Percentiles rank a stretch among this genome's conserved stretches.
Evolutionary conservation across 202 grass and related monocot species (phyloP).

Genomic region (Zizania palustris): DNA sequence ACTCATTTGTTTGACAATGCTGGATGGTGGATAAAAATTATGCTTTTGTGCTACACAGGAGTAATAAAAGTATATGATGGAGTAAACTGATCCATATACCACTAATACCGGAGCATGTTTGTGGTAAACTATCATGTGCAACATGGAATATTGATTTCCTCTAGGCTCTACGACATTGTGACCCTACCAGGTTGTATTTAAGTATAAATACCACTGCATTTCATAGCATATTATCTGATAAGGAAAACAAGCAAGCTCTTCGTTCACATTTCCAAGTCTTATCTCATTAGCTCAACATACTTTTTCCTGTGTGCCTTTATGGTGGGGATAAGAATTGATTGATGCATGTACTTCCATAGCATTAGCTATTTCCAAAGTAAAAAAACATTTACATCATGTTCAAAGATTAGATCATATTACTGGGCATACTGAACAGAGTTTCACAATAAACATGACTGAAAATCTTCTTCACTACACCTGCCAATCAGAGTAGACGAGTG

Average conservation of each 20-base stretch:
- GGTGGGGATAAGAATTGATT: background rate
- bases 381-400: constrained; percentile 18
- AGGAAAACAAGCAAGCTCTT: constrained; percentile 2
- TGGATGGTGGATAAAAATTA: background rate
- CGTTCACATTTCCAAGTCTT: background rate
- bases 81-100: constrained; percentile 1
- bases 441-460: constrained; percentile 6
- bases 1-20: constrained; percentile 7
- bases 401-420: constrained; percentile 18
- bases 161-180: background rate
- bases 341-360: constrained; percentile 16
- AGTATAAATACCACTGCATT: constrained; percentile 1
- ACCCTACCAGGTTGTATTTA: constrained; percentile 7
- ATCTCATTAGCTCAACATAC: background rate
- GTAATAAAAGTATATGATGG: constrained; percentile 10
- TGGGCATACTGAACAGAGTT: background rate
- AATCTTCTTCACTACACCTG: constrained; percentile 54
- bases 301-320: background rate
- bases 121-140: background rate
- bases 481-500: constrained; percentile 92
- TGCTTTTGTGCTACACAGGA: background rate
- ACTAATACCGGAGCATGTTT: background rate
- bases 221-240: background rate
- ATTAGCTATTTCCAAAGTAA: constrained; percentile 2
- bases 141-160: constrained; percentile 8